A percentile compares a stretch with the other conserved stretches of the same genome.
Evolutionary conservation across 345 rosid genomes (phyloP).

Genomic region (Arabidopsis arenosa): DNA sequence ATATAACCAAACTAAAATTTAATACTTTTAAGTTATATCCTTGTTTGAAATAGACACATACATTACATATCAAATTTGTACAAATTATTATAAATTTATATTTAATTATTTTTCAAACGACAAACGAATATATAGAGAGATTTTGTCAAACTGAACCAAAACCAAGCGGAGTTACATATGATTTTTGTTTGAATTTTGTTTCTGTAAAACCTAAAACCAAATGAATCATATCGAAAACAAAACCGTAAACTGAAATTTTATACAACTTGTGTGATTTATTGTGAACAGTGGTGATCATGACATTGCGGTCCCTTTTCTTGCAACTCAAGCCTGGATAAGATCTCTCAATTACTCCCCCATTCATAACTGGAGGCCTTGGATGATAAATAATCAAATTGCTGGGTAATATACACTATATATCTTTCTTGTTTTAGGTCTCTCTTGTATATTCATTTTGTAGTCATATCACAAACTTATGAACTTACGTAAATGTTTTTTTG

Average conservation of each 20-base stretch:
- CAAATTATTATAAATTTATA: no score
- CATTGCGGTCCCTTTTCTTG: slow-evolving; percentile 46
- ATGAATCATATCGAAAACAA: background rate
- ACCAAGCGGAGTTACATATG: background rate
- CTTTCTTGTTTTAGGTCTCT: background rate
- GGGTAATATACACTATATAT: slow-evolving; percentile 16
- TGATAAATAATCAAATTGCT: slow-evolving; percentile 51
- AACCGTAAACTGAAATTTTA: background rate
- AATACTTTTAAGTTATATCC: no score
- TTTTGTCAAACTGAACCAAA: no score
- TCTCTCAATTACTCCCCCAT: slow-evolving; percentile 52
- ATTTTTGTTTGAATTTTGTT: background rate
- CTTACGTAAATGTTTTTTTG: background rate
- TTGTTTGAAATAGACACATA: background rate
- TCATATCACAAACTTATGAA: background rate
- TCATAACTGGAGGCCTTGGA: slow-evolving; percentile 64
- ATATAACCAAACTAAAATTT: no score
- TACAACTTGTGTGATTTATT: background rate
- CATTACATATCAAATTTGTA: no score
- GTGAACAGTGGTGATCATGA: slow-evolving; percentile 62
- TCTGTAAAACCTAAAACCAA: background rate
- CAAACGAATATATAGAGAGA: no score
- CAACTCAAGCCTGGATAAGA: slow-evolving; percentile 63
- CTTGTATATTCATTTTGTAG: background rate
- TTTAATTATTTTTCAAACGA: no score